These are phyloP conservation scores for Glycine latifolia DNA, from an alignment of 306 rosid species.

Conservation along the genomic window DNA sequence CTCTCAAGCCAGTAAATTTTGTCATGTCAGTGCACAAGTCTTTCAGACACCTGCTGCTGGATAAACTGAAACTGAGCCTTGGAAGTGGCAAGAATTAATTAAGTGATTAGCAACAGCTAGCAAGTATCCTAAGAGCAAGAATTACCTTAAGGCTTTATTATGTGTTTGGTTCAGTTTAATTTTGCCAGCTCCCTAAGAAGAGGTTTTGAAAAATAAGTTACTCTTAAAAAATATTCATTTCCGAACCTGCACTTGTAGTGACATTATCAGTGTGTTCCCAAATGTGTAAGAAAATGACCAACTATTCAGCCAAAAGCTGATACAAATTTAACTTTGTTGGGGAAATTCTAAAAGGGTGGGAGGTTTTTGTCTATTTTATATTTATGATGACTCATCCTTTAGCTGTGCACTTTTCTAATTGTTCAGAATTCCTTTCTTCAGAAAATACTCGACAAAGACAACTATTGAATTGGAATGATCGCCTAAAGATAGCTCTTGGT, in stretches of 20 bases:
- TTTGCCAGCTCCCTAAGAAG: neutral
- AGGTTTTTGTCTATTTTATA: no score
- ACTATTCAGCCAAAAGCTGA: neutral
- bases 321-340: neutral
- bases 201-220: neutral
- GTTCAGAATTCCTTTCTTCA: conserved; percentile 20
- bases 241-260: neutral
- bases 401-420: conserved; percentile 20
- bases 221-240: neutral
- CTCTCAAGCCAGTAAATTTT: neutral
- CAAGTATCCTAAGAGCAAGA: neutral
- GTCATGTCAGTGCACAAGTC: no score
- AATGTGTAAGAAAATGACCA: neutral
- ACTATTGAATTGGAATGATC: conserved; percentile 74
- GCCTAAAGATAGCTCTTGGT: conserved; percentile 90
- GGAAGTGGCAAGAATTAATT: neutral
- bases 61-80: neutral
- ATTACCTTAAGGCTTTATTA: neutral
- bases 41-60: neutral
- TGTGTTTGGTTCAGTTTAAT: neutral
- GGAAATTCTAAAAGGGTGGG: conserved; percentile 1
- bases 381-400: neutral
- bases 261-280: neutral
- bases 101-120: neutral
- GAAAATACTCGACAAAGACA: conserved; percentile 57